Evolutionary conservation across 805 yeast genomes (phyloP), one percentile per base, ranked within the genome.

Genomic region (Wickerhamomyces ciferrii): DNA sequence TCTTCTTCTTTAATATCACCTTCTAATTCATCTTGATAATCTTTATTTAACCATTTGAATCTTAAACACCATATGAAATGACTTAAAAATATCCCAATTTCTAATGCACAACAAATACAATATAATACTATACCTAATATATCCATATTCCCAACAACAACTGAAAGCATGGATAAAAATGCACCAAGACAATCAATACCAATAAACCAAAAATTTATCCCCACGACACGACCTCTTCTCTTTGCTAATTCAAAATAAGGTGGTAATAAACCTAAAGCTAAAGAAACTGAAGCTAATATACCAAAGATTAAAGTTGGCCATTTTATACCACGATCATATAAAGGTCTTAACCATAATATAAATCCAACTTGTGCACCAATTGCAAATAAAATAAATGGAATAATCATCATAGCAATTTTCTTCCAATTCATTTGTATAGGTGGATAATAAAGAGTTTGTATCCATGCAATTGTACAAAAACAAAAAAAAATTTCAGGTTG

Each of bases 281-380:
- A 67, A 14, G 87, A 61, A 0, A 92, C 71, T 0, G 95, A 80
- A 0, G 97, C 96, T 13, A 87, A 48, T 23, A 87, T 77, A 14
- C 97, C 98, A 54, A 90, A 76, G 32, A 91, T 74, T 35, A 89
- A 65, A 54, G 83, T 74, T 2, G 97, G 97, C 95, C 96, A 89
- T 18, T 68, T 67, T 11, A 58, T 64, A 5, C 79, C 84, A 15
- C 74, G 71, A 18, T 65, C 66, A 53, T 77, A 70, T 0, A 83
- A 59, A 0, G 83, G 81, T 27, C 86, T 70, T 43, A 91, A 67
- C 72, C 90, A 86, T 11, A 87, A 48, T 7, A 84, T 81, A 54
- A 85, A 79, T 0, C 92, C 96, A 1, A 76, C 70, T 55, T 87
- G 90, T 36, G 75, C 54, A 0, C 83, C 96, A 1, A 80, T 72